Evolutionary conservation across 2,329 filamentous ascomycete species (phyloP), one percentile per base, ranked within the genome.

Genomic region (Didymella pomorum): DNA sequence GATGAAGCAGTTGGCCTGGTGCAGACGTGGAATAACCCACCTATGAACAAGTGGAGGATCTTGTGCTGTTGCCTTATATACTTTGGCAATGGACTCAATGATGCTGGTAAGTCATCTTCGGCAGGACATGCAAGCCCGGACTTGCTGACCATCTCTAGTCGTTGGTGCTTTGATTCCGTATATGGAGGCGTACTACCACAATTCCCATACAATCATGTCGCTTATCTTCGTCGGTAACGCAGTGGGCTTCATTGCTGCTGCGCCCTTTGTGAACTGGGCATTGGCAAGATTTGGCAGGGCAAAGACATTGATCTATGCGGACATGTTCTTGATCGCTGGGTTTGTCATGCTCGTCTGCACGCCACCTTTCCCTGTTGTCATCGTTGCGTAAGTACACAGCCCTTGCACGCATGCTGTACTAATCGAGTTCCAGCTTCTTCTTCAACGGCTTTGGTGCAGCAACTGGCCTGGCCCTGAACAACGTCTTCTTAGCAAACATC

Each of bases 181-280:
- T 70, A 90, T 96, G 75, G 90, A 94, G 73, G 81, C 79, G 74
- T 86, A 90, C 68, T 96, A 94, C 71, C 65, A 82, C 57, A 91
- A 95, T 55, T 89, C 88, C 41, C 94, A 95, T 73, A 89, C 87
- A 2, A 78, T 92, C 9, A 90, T 95, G 2, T 94, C 92, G 2
- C 80, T 94, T 35, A 91, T 96, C 69, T 96, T 95, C 79, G 84
- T 95, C 28, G 86, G 88, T 43, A 91, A 91, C 66, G 91, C 92
- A 0, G 64, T 89, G 4, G 92, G 92, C 16, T 96, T 92, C 78
- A 87, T 96, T 69, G 75, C 83, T 12, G 89, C 89, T 1, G 91
- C 91, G 1, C 84, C 88, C 35, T 81, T 89, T 61, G 84, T 89
- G n/a, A 88, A 93, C 68, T 75, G 79, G 1, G 79, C 93, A 4